Base-by-base conservation (phyloP, 176 grass and related monocot genomes). In the Olyra latifolia region DNA sequence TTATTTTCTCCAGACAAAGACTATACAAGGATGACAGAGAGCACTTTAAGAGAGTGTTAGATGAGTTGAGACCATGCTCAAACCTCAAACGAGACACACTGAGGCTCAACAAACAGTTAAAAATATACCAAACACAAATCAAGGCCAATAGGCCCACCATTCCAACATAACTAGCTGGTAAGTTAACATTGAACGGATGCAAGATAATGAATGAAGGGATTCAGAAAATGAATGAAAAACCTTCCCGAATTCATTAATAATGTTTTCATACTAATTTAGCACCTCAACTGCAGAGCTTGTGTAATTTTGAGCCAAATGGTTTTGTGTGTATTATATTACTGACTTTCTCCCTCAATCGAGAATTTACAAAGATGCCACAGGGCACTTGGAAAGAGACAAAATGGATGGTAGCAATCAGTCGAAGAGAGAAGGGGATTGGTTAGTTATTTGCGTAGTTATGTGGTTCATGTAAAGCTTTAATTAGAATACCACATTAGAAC, bases 1-100 rank as follows among this genome's bases (percentile, higher is more conserved):
- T 62, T 78, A 30, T 47, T 73, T 20, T 73, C 43, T 56, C 48
- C 66, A 75, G 43, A n/a, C n/a, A 17, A 80, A 61, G 43, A 72
- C 42, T 30, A 74, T 8, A 58, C 19, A 77, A 83, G 60, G 55
- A 66, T 58, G 38, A 25, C 61, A 64, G 6, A 1, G 16, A 20
- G 28, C 5, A 12, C n/a, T 57, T 72, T 55, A 40, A 78, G 66
- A 88, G 25, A 45, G 53, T 62, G 8, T 47, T 1, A 59, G 40
- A 66, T 67, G 69, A 62, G 63, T 59, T 42, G 14, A 62, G 50
- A 53, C 3, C 40, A 47, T 30, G 44, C 25, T 58, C 4, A 55
- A 67, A 76, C 13, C 25, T 58, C 4, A 55, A 57, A 76, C 13
- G 27, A 59, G 25, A 67, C 30, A 56, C 32, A 16, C 0, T 41